These are phyloP conservation scores for Berberis vulgaris DNA, from an alignment of 164 flowering plant species.

Conservation along the genomic window DNA sequence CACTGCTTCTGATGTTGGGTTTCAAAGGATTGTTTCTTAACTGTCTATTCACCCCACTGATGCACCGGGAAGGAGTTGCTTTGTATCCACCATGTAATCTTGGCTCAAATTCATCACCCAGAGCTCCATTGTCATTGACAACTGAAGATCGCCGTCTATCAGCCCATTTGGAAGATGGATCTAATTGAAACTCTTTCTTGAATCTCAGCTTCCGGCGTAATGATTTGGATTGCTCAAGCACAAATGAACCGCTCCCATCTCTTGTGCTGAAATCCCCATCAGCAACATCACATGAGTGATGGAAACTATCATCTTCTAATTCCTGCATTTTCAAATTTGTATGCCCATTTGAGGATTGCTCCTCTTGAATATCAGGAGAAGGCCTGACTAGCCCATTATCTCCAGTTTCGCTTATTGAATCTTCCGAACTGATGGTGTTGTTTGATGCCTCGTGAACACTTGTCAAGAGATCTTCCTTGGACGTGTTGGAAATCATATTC, in stretches of 20 bases:
- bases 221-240: conserved; percentile 39
- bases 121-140: conserved; percentile 25
- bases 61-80: conserved; percentile 29
- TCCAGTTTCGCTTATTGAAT: conserved; percentile 39
- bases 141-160: conserved; percentile 29
- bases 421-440: conserved; percentile 25
- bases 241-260: conserved; percentile 33
- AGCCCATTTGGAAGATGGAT: conserved; percentile 37
- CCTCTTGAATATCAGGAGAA: conserved; percentile 36
- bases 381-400: conserved; percentile 23
- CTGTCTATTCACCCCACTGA: conserved; percentile 42
- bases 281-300: conserved; percentile 21
- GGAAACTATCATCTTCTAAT: conserved; percentile 4
- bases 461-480: conserved; percentile 28
- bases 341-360: conserved; percentile 25
- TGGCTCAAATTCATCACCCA: conserved; percentile 30
- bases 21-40: conserved; percentile 33
- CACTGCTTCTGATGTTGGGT: conserved; percentile 34
- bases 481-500: conserved; percentile 17
- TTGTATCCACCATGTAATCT: conserved; percentile 26
- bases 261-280: conserved; percentile 33
- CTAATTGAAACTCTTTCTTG: conserved; percentile 34
- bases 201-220: conserved; percentile 39
- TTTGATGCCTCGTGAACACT: conserved; percentile 33
- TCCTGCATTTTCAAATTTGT: conserved; percentile 19